Evolutionary conservation across 2,329 filamentous ascomycete genomes (phyloP), one percentile per base, ranked within the genome.

Genomic region (Blastomyces percursus): DNA sequence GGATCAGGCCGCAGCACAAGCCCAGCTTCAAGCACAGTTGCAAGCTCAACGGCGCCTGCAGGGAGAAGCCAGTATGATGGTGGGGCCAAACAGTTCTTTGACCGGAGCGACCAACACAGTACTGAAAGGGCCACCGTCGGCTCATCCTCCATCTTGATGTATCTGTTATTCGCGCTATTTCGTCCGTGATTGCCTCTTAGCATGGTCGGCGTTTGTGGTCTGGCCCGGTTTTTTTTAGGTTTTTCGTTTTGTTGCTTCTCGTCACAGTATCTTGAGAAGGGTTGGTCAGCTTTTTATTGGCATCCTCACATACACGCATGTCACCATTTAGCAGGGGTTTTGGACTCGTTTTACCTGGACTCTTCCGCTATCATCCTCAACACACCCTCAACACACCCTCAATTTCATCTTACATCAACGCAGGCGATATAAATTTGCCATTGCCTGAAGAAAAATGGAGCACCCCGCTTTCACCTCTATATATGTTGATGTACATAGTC

Each of bases 1-100:
- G 62, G 76, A 77, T 64, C 74, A 73, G 67, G 75, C 73, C 63
- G 73, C 71, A 48, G 73, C 73, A 60, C 77, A 77, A 66, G 77
- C 77, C 61, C 75, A 75, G 70, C 71, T 70, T 35, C 74, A 74
- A 63, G 75, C 74, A 62, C 72, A 77, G 66, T 74, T 73, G 63
- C 75, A 76, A 67, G 73, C 71, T 42, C 71, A 72, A 61, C 69
- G 74, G 66, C 72, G 75, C 63, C 66, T 76, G 68, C 75, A 73
- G 63, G 71, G 66, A 42, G 57, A 59, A 59, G 74, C 75, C 32
- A 71, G 72, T 64, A 63, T 66, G 14, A 56, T 35, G 27, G n/a
- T 59, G 65, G 71, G 42, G 65, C 69, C 67, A 40, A 72, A 71
- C 62, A 67, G 64, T 51, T 46, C 70, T 32, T 59, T 68, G 59